Percentiles rank a stretch among this genome's conserved stretches.
phyloP scores from a whole-genome alignment of 2,329 filamentous ascomycete species.

The Botrytis sinoallii region DNA sequence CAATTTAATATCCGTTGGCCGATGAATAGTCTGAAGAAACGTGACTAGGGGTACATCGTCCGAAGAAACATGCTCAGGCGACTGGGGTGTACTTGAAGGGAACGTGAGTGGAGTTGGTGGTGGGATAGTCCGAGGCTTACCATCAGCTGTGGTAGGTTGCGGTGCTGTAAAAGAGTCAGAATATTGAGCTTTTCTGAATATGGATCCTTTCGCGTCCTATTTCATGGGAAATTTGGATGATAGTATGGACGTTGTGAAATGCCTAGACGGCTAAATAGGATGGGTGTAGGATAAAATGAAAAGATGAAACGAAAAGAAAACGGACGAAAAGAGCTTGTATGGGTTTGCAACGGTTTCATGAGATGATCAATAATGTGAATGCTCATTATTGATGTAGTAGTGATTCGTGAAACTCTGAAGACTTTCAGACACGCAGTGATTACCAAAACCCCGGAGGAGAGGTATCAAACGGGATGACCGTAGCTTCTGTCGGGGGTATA shows the following conservation, averaged over 20 bases:
- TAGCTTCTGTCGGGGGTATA: background rate
- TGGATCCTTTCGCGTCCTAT: background rate
- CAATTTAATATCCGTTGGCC: conserved; percentile 48
- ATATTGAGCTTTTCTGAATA: background rate
- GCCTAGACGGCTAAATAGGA: background rate
- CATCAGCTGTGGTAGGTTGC: conserved; percentile 23
- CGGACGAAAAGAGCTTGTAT: background rate
- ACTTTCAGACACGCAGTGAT: background rate
- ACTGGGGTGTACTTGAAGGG: conserved; percentile 32
- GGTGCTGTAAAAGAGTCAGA: conserved; percentile 26
- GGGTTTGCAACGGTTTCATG: background rate
- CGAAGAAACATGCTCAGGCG: conserved; percentile 25
- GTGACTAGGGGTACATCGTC: conserved; percentile 44
- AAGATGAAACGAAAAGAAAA: background rate
- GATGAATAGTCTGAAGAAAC: conserved; percentile 53
- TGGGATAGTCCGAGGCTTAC: conserved; percentile 28
- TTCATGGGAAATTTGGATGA: background rate
- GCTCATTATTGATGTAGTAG: background rate
- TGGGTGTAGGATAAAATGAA: background rate
- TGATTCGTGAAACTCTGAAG: background rate
- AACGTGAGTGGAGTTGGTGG: conserved; percentile 33
- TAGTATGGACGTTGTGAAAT: background rate
- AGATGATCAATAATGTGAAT: background rate
- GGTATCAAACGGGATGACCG: background rate
- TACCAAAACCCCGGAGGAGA: background rate